Evolutionary conservation across 208 protist genomes (phyloP).

Genomic region (Leishmania major): DNA sequence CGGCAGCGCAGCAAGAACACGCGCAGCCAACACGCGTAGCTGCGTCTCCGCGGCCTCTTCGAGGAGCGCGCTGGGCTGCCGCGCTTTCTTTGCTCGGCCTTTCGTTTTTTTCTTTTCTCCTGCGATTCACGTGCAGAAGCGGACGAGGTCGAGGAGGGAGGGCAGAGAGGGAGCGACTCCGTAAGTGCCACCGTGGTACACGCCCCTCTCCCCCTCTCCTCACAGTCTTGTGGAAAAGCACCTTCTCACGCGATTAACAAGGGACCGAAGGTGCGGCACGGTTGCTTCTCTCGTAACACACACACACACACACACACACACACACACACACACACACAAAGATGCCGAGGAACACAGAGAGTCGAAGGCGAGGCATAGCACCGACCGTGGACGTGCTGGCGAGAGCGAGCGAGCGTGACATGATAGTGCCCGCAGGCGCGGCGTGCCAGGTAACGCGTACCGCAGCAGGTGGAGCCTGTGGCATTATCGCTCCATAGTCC

Average conservation of each 20-base stretch:
- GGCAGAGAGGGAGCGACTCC: neutral
- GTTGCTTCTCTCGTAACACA: neutral
- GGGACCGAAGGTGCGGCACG: neutral
- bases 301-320: neutral
- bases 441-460: neutral
- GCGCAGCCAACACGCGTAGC: conserved; percentile 8
- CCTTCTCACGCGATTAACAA: neutral
- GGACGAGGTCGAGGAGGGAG: neutral
- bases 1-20: conserved; percentile 21
- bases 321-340: neutral
- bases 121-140: neutral
- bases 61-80: neutral
- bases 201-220: neutral
- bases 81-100: neutral
- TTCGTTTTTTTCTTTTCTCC: neutral
- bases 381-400: neutral
- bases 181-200: neutral
- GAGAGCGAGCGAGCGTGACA: neutral
- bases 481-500: neutral
- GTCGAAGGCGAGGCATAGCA: neutral
- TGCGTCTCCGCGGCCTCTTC: neutral
- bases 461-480: neutral
- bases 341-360: neutral
- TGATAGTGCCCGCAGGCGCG: neutral
- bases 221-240: neutral